phyloP scores from a whole-genome alignment of 2,329 filamentous ascomycete genomes.

The Raffaelea deltoideospora region DNA sequence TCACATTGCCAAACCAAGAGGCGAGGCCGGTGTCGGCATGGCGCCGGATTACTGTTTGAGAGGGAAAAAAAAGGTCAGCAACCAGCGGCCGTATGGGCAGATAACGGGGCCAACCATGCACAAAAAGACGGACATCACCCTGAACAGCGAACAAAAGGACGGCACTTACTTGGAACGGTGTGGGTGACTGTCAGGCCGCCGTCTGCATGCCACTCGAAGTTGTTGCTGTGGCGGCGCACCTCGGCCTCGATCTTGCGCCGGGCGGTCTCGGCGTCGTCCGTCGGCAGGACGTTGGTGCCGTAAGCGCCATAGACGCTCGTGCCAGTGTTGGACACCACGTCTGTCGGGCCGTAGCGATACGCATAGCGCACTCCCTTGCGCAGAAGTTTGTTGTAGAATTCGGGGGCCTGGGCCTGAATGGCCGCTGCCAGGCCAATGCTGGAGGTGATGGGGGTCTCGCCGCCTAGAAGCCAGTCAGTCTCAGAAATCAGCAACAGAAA shows the following conservation, averaged over 20 bases:
- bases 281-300: conserved; percentile 10
- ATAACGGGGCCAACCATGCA: too few species aligned
- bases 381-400: conserved; percentile 10
- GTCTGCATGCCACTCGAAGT: conserved; percentile 8
- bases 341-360: conserved; percentile 1
- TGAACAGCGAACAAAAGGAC: not conserved
- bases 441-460: conserved; percentile 13
- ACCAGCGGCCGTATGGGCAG: too few species aligned
- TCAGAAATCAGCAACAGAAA: too few species aligned
- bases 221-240: conserved; percentile 5
- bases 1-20: conserved; percentile 12
- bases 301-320: conserved; percentile 13
- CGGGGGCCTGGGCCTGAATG: conserved; percentile 9
- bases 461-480: too few species aligned
- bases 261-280: conserved; percentile 9
- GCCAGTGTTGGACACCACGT: conserved; percentile 1
- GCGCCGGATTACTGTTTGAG: not conserved
- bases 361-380: conserved; percentile 7
- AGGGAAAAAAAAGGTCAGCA: not conserved
- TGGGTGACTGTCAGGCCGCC: conserved; percentile 13
- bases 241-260: conserved; percentile 11
- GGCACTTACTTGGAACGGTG: conserved; percentile 6
- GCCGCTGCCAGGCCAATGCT: conserved; percentile 10
- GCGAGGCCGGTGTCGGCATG: not conserved
- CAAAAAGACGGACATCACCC: not conserved